Evolutionary conservation across 768 basidiomycete genomes (phyloP).

Genomic region (Phanerodontia chrysosporium): DNA sequence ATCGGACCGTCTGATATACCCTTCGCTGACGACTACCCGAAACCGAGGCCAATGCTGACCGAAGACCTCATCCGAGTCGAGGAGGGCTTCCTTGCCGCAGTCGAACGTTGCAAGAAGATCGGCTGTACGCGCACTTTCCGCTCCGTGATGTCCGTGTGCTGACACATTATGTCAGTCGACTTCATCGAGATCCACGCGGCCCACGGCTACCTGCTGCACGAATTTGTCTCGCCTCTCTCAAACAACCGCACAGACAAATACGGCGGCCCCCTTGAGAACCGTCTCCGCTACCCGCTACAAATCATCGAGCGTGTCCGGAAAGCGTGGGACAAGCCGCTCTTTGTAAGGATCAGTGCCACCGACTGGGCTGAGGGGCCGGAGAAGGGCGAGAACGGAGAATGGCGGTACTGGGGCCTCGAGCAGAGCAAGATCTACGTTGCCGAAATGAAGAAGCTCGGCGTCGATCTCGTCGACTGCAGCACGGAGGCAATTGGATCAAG

Average conservation of each 20-base stretch:
- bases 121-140: conserved; percentile 44
- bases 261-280: conserved; percentile 72
- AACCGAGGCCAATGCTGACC: conserved; percentile 56
- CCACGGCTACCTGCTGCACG: conserved; percentile 65
- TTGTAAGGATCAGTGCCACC: conserved; percentile 53
- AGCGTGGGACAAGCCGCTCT: conserved; percentile 68
- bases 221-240: conserved; percentile 70
- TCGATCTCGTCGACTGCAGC: conserved; percentile 72
- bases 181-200: conserved; percentile 73
- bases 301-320: conserved; percentile 48
- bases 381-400: conserved; percentile 48
- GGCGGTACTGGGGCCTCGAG: conserved; percentile 73
- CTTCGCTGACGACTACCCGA: conserved; percentile 47
- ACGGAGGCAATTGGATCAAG: conserved; percentile 58
- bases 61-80: conserved; percentile 53
- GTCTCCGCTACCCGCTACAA: conserved; percentile 63
- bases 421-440: conserved; percentile 61
- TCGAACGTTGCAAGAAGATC: conserved; percentile 49
- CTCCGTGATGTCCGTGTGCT: conserved; percentile 8
- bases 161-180: conserved; percentile 39
- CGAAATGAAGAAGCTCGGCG: conserved; percentile 53
- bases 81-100: conserved; percentile 54
- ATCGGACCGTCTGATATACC: conserved; percentile 56
- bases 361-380: conserved; percentile 55
- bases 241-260: conserved; percentile 69